Evolutionary conservation across 2,329 filamentous ascomycete species (phyloP), one percentile per base, ranked within the genome.

Genomic region (Fusarium avenaceum): DNA sequence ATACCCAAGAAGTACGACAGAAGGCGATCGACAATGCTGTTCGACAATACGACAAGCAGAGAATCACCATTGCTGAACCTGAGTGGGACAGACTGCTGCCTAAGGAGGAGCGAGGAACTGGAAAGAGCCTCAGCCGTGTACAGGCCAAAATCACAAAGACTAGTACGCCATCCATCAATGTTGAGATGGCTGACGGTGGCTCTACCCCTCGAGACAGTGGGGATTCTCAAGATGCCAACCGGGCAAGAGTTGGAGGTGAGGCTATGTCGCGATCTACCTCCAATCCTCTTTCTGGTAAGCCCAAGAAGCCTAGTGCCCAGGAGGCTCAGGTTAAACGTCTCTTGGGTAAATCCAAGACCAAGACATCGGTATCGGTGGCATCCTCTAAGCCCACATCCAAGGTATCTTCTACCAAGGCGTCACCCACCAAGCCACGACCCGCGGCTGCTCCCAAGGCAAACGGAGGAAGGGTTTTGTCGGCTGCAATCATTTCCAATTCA

Each of bases 31-130:
- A 91, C 77, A 84, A 89, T 69, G 88, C 88, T 15, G 82, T 89
- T 58, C 84, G 81, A 62, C 80, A 84, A 54, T 90, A 85, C 66
- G 88, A 90, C 75, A 86, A 85, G 74, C 82, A 86, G 75, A 81
- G 88, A 38, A 68, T 90, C 30, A 85, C 83, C 8, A 78, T 83
- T 3, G 83, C 83, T 1, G 87, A 89, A 58, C 82, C 84, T 0
- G 83, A 87, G 52, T 90, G 88, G 88, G 85, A 90, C 71, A 84
- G 81, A 66, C 78, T 90, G n/a, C 78, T 90, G 13, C 83, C 85
- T 7, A 82, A 81, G 65, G 81, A 85, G 46, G 87, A 90, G 56
- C 82, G 88, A 50, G 86, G 86, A 52, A 80, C 79, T 64, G 88
- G 88, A 52, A 89, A 85, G 50, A 85, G 84, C 50, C 77, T 90